Evolutionary conservation across 805 yeast genomes (phyloP).

Genomic region (Nakazawaea populi): DNA sequence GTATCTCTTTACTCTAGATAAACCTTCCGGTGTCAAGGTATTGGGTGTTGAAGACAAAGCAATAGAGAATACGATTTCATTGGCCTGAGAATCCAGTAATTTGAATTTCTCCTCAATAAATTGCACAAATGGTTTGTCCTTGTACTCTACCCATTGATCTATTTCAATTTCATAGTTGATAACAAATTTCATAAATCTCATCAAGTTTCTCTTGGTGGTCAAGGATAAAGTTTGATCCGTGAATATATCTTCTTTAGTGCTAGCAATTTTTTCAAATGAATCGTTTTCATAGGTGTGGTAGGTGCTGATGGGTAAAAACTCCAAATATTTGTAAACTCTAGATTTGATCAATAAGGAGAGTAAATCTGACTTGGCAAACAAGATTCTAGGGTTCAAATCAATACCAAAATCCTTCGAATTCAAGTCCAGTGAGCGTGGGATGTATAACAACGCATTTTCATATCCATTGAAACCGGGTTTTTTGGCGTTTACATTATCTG

Average conservation of each 20-base stretch:
- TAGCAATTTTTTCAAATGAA: constrained; percentile 77
- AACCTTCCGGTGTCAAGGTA: constrained; percentile 66
- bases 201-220: constrained; percentile 71
- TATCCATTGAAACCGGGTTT: constrained; percentile 27
- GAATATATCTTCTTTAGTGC: constrained; percentile 89
- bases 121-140: constrained; percentile 46
- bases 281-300: constrained; percentile 96
- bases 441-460: constrained; percentile 60
- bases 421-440: constrained; percentile 56
- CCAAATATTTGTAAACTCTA: constrained; percentile 85
- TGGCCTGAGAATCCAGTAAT: constrained; percentile 66
- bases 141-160: constrained; percentile 51
- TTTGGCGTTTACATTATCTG: constrained; percentile 53
- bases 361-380: constrained; percentile 89
- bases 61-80: constrained; percentile 80
- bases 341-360: constrained; percentile 73
- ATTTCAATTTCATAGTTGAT: constrained; percentile 59
- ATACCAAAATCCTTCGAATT: constrained; percentile 75
- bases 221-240: constrained; percentile 77
- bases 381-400: constrained; percentile 79
- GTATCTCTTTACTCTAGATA: constrained; percentile 78
- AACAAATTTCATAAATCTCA: constrained; percentile 90
- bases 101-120: constrained; percentile 65
- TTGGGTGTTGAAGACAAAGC: constrained; percentile 65
- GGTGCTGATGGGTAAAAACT: constrained; percentile 80